Evolutionary conservation across 2,329 filamentous ascomycete species (phyloP), one percentile per base, ranked within the genome.

Genomic region (Drechslerella stenobrocha): DNA sequence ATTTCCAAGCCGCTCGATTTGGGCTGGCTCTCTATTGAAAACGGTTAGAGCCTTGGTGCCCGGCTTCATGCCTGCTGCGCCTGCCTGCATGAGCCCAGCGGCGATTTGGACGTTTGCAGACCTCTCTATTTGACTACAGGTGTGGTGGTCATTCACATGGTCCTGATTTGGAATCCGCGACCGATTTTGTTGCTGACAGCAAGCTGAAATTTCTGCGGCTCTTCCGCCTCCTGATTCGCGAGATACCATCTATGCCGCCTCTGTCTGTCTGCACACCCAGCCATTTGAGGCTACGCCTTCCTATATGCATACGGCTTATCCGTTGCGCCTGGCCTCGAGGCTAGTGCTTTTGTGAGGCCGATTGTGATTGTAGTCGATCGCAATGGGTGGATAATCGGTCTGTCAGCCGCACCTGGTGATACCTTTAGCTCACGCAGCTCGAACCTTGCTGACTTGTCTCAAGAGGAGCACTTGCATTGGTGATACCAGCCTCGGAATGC

Each of bases 1-100:
- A 34, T 32, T 37, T 15, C 50, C 28, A 23, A 37, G 42, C 34
- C 42, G 18, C 26, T 58, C 63, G 53, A 60, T 55, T 52, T 67
- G 48, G 44, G 60, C 53, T 50, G 50, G 52, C 55, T 50, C 40
- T 40, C 34, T 18, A 9, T 42, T 15, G 44, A 6, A 47, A 26
- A 47, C 26, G 44, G 44, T 23, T 47, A 47, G 44, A 24, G 37
- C 13, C 37, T n/a, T n/a, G n/a, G n/a, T n/a, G n/a, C 37, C 37
- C 18, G 22, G 26, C 22, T 9, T 26, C 22, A 42, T 20, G 26
- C 11, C 13, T 26, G 26, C 26, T 18, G 8, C 44, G 26, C 44
- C 26, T 30, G 44, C 26, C 37, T 42, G 20, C 42, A 35, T 34
- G 42, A 18, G 45, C 46, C 44, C 26, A 23, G 24, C 28, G 45